Evolutionary conservation across 1,284 basidiomycete genomes (phyloP), one percentile per base, ranked within the genome.

Genomic region (Ceratobasidium sp.): DNA sequence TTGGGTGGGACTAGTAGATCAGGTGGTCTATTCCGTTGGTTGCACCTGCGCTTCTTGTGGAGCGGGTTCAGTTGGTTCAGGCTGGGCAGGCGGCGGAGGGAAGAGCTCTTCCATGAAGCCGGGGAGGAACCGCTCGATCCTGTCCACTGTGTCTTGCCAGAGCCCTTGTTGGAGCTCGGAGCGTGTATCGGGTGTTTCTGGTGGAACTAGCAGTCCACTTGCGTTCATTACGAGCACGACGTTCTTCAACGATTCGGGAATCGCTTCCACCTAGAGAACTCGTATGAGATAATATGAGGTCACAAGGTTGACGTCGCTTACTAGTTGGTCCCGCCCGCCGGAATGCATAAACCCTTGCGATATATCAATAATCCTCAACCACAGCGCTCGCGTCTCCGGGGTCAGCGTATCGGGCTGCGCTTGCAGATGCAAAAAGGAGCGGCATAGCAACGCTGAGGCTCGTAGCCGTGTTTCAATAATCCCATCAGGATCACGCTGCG

Each of bases 211-310:
- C 72, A 97, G 89, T 3, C 89, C 88, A 0, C 92, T 91, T 0
- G 95, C 93, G 80, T 97, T 91, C 96, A 99, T 97, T 56, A 99
- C 98, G 65, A 99, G 88, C 29, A 99, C 84, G 44, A 98, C 94
- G 81, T 99, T 99, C 85, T 99, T 99, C 78, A 99, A 87, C 6
- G 96, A 97, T 83, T 99, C 98, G 0, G 94, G 95, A 33, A 98
- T 89, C 0, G 97, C 96, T 82, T 99, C 73, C 19, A 27, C 66
- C 74, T 76, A 54, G 15, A 44, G 41, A 1, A 31, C 67, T 76
- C 47, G 17, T 7, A 22, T 51, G 45, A 57, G 33, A 64, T 17
- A 72, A 24, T 15, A 19, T 53, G 41, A 60, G 62, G 17, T 36
- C 57, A 22, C 22, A 53, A 47, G 27, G 36, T 15, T n/a, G 31